A percentile compares a stretch with the other conserved stretches of the same genome.
Evolutionary conservation across 2,329 filamentous ascomycete species (phyloP).

Genomic region (Botrytis cinerea): DNA sequence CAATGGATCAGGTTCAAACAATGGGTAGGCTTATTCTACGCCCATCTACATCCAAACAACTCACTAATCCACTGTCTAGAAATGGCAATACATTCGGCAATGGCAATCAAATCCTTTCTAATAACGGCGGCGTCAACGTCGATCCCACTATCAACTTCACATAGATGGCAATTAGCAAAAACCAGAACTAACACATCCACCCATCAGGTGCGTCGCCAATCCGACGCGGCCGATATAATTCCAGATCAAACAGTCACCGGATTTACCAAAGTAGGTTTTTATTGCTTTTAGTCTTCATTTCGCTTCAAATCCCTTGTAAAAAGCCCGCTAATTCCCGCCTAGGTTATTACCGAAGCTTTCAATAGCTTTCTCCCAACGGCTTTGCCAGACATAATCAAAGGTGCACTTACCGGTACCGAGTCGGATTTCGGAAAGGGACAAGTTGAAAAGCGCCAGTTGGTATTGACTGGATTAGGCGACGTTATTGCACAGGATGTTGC

Average conservation of each 20-base stretch:
- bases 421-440: neutral
- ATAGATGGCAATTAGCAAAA: neutral
- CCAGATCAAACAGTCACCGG: neutral
- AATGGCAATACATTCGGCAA: slow-evolving; percentile 2
- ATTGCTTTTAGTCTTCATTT: neutral
- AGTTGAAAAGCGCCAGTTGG: neutral
- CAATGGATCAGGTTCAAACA: neutral
- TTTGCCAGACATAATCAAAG: neutral
- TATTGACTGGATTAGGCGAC: neutral
- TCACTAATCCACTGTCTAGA: neutral
- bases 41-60: neutral
- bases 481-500: neutral
- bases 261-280: neutral
- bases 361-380: neutral
- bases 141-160: neutral
- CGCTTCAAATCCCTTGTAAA: neutral
- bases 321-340: too few species aligned
- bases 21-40: neutral
- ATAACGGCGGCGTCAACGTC: neutral
- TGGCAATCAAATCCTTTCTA: neutral
- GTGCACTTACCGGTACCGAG: neutral
- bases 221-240: slow-evolving; percentile 3
- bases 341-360: neutral
- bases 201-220: slow-evolving; percentile 9
- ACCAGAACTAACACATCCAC: neutral